Base-by-base conservation (phyloP, 129 eudicot species). In the Silybum marianum region DNA sequence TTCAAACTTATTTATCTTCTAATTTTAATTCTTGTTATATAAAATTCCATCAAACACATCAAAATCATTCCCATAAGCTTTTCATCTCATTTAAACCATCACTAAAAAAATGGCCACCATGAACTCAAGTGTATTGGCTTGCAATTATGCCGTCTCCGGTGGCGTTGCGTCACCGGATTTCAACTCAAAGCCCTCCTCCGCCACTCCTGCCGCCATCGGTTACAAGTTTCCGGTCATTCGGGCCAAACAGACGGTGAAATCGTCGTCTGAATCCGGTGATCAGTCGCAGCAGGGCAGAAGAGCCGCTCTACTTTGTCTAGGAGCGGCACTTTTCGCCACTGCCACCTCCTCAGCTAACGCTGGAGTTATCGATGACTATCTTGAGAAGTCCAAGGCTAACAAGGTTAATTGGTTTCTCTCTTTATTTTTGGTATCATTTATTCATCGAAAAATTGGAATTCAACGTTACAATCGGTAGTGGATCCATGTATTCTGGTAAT, bases 361-460 rank as follows among this genome's bases (percentile, higher is more conserved):
- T 7, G 90, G 99, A 2, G 77, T 91, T 40, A 84, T 95, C 44
- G 99, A 95, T 3, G 98, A 95, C 0, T 91, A 90, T 71, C 88
- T 95, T 66, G 98, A 92, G 86, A 95, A 86, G 87, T 90, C 97
- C 78, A 89, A 92, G 83, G 93, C 92, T 58, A 95, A 95, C 95
- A 95, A 95, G 99, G 99, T 95, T 13, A 32, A 32, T 32, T 42
- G 60, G 26, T 78, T 54, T 10, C 16, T 82, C 77, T 51, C 21
- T 1, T 9, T 2, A 40, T 16, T 28, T 3, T 71, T 22, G 3
- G 8, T 19, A 0, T 58, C 9, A 40, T 24, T 42, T 19, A 72
- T 9, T n/a, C 75, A 13, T 30, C 1, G 23, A 7, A 72, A 40
- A 34, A 36, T 36, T 36, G 58, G 63, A 54, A 54, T 54, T 21